Percentiles rank a stretch among this genome's conserved stretches.
phyloP scores from a whole-genome alignment of 805 yeast genomes.

The Ogataea pilisensis region DNA sequence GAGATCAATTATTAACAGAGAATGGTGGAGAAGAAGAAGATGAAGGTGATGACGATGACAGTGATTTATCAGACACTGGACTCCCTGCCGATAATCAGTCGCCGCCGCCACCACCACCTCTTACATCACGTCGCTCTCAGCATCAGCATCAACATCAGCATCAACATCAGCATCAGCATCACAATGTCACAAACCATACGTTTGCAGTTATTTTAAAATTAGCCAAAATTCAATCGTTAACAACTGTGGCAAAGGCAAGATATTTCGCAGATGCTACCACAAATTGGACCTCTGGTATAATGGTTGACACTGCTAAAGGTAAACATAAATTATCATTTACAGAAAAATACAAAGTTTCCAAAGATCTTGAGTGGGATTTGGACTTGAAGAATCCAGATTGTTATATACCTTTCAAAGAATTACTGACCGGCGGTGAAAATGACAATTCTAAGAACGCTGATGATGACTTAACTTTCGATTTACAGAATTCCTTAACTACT shows the following conservation, averaged over 20 bases:
- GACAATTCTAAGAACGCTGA: conserved; percentile 7
- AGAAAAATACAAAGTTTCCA: conserved; percentile 39
- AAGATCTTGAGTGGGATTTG: conserved; percentile 40
- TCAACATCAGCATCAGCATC: conserved; percentile 10
- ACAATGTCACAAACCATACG: conserved; percentile 39
- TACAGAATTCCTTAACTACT: conserved; percentile 15
- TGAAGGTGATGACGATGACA: conserved; percentile 24
- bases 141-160: not conserved
- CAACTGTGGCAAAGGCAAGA: conserved; percentile 35
- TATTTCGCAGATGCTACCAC: conserved; percentile 41
- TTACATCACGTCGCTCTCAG: not conserved
- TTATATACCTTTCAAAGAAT: conserved; percentile 29
- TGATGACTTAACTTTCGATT: conserved; percentile 13
- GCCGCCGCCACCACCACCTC: not conserved
- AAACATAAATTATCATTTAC: conserved; percentile 37
- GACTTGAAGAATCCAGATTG: conserved; percentile 37
- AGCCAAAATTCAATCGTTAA: conserved; percentile 35
- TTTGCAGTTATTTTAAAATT: conserved; percentile 49
- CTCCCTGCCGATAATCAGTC: conserved; percentile 2
- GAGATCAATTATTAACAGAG: conserved; percentile 21
- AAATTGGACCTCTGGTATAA: conserved; percentile 38
- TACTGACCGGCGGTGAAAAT: conserved; percentile 1
- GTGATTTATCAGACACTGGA: conserved; percentile 15
- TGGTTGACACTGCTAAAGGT: conserved; percentile 37
- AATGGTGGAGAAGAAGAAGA: conserved; percentile 16